Evolutionary conservation across 1,139 yeast genomes (phyloP).

Genomic region (Nakaseomyces nivariensis): DNA sequence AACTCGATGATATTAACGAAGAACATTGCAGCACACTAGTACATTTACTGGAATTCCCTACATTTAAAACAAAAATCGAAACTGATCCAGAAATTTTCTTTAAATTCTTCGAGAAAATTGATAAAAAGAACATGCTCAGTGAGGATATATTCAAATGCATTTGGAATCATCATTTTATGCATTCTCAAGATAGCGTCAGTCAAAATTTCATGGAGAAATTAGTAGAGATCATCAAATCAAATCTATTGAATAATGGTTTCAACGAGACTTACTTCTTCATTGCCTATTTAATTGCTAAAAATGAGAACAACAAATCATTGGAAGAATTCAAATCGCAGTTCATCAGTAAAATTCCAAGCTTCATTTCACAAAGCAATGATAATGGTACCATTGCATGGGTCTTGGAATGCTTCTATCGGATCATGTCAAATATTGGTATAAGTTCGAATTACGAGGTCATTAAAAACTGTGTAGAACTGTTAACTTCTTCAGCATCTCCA

Average conservation of each 20-base stretch:
- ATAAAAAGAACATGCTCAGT: neutral
- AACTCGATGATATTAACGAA: slow-evolving; percentile 7
- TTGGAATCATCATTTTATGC: neutral
- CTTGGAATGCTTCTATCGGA: slow-evolving; percentile 1
- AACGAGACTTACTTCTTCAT: neutral
- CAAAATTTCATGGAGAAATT: neutral
- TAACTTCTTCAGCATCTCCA: neutral
- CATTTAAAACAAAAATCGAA: slow-evolving; percentile 44
- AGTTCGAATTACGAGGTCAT: neutral
- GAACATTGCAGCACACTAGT: slow-evolving; percentile 17
- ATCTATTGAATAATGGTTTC: too few relatives aligned
- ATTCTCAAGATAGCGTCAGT: neutral
- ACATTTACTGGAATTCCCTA: slow-evolving; percentile 39
- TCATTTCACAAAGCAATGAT: neutral
- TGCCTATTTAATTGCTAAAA: neutral
- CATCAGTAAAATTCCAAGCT: neutral
- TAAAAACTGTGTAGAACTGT: neutral
- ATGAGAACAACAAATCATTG: neutral
- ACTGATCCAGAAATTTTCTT: slow-evolving; percentile 30
- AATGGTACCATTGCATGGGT: neutral
- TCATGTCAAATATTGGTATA: neutral
- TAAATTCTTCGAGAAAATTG: slow-evolving; percentile 6
- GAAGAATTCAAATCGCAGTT: neutral
- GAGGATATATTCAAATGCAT: neutral
- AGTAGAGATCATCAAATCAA: neutral